Conservation (phyloP, 2,329 filamentous ascomycete genomes). For the Monilinia vaccinii-corymbosi region DNA sequence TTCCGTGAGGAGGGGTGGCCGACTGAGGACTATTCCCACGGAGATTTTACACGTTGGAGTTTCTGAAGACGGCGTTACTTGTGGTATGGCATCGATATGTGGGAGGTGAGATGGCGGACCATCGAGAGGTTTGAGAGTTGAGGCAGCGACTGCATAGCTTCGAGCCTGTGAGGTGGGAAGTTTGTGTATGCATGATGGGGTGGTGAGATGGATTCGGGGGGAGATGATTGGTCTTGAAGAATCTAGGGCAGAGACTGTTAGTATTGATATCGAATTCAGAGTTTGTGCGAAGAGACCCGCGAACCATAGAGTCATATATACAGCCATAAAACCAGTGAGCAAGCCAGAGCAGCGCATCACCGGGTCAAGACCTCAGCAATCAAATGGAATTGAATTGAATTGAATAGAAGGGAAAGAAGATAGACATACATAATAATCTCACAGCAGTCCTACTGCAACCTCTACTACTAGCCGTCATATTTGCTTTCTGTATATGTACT, state of each 20-base stretch:
- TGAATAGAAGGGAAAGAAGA: neutral
- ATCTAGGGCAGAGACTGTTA: neutral
- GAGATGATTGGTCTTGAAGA: neutral
- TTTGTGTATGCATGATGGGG: slow-evolving; percentile 8
- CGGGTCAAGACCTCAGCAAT: no score
- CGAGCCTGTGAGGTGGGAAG: slow-evolving; percentile 9
- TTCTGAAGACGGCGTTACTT: slow-evolving; percentile 17
- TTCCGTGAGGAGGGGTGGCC: slow-evolving; percentile 78
- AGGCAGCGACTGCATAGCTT: slow-evolving; percentile 26
- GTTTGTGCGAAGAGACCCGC: neutral
- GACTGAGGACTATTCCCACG: slow-evolving; percentile 74
- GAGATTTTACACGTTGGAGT: slow-evolving; percentile 35
- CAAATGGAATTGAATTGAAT: neutral
- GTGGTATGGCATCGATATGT: slow-evolving; percentile 27
- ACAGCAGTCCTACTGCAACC: slow-evolving; percentile 9
- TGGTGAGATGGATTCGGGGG: neutral
- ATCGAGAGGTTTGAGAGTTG: slow-evolving; percentile 20
- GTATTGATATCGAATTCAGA: neutral
- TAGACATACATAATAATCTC: slow-evolving; percentile 4
- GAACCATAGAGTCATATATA: neutral
- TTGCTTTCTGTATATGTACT: neutral
- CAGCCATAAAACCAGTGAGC: no score
- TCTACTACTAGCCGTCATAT: slow-evolving; percentile 3
- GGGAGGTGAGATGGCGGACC: slow-evolving; percentile 29
- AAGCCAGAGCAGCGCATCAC: no score